Conservation (phyloP, 2,329 filamentous ascomycete genomes). For the Venturia nashicola region DNA sequence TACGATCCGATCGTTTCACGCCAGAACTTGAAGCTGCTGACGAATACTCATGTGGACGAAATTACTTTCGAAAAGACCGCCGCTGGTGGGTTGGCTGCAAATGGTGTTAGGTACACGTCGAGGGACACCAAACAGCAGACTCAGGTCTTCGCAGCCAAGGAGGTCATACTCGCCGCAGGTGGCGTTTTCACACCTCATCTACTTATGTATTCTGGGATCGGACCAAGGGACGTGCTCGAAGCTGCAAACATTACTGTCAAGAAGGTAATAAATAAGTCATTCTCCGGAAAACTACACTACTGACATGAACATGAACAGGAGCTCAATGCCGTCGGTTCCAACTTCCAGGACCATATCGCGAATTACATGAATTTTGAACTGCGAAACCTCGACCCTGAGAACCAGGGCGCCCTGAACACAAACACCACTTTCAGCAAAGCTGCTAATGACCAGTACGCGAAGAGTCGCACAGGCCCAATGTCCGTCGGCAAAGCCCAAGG, state of each 20-base stretch:
- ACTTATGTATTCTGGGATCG: constrained; percentile 14
- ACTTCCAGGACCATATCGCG: constrained; percentile 37
- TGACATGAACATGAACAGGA: background rate
- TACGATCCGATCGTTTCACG: background rate
- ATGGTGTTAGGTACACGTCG: constrained; percentile 17
- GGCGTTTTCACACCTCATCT: constrained; percentile 20
- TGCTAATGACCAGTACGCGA: background rate
- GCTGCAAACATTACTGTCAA: background rate
- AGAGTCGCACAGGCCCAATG: background rate
- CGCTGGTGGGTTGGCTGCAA: constrained; percentile 9
- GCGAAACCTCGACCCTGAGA: background rate
- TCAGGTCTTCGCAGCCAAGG: constrained; percentile 12
- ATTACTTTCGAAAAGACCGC: background rate
- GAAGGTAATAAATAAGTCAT: background rate
- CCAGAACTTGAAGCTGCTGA: background rate
- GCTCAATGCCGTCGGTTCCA: constrained; percentile 27
- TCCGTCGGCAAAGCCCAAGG: background rate
- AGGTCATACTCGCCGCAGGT: constrained; percentile 21
- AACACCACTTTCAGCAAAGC: background rate
- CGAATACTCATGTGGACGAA: background rate
- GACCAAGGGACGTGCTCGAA: constrained; percentile 1
- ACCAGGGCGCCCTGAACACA: background rate
- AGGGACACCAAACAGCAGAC: constrained; percentile 11
- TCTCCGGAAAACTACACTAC: background rate
- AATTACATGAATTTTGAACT: constrained; percentile 16